These are phyloP conservation scores for Amphichorda felina DNA, from an alignment of 2,329 filamentous ascomycete genomes.

Conservation along the genomic window DNA sequence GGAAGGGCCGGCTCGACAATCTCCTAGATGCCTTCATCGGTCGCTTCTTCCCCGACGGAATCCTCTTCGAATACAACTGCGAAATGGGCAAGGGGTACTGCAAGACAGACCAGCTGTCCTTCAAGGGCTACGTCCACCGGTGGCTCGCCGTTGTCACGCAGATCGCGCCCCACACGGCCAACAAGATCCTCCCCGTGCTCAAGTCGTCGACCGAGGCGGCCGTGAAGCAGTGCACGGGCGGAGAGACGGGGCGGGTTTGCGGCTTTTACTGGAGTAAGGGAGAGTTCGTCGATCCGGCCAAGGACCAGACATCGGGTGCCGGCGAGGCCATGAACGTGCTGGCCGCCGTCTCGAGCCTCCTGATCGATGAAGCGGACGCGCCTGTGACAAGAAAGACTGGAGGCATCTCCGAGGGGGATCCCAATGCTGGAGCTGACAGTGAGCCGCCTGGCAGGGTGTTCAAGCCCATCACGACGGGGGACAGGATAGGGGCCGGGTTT, in stretches of 20 bases:
- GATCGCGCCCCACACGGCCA: slow-evolving; percentile 46
- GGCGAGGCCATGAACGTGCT: slow-evolving; percentile 49
- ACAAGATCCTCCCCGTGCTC: slow-evolving; percentile 44
- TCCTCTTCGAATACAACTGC: slow-evolving; percentile 57
- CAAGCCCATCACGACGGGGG: too few relatives aligned
- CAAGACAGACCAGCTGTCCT: slow-evolving; percentile 59
- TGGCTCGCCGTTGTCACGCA: slow-evolving; percentile 51
- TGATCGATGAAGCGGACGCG: slow-evolving; percentile 26
- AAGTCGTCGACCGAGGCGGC: slow-evolving; percentile 45
- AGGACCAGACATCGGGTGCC: slow-evolving; percentile 44
- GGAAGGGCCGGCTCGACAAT: slow-evolving; percentile 42
- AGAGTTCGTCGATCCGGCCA: slow-evolving; percentile 33
- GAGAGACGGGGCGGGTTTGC: slow-evolving; percentile 43
- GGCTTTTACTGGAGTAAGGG: slow-evolving; percentile 48
- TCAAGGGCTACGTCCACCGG: slow-evolving; percentile 58
- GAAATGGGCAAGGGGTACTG: slow-evolving; percentile 42
- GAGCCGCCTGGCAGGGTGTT: too few relatives aligned
- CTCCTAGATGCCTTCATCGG: slow-evolving; percentile 37
- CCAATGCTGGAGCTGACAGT: slow-evolving; percentile 29
- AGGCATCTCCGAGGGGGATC: slow-evolving; percentile 33
- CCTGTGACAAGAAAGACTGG: slow-evolving; percentile 35
- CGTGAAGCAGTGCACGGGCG: slow-evolving; percentile 49
- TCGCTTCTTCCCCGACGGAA: slow-evolving; percentile 41
- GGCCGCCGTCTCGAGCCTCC: slow-evolving; percentile 36
- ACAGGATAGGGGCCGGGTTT: too few relatives aligned